A percentile compares a stretch with the other conserved stretches of the same genome.
phyloP scores from a whole-genome alignment of 495 filamentous ascomycete genomes.

The Amorphotheca resinae region DNA sequence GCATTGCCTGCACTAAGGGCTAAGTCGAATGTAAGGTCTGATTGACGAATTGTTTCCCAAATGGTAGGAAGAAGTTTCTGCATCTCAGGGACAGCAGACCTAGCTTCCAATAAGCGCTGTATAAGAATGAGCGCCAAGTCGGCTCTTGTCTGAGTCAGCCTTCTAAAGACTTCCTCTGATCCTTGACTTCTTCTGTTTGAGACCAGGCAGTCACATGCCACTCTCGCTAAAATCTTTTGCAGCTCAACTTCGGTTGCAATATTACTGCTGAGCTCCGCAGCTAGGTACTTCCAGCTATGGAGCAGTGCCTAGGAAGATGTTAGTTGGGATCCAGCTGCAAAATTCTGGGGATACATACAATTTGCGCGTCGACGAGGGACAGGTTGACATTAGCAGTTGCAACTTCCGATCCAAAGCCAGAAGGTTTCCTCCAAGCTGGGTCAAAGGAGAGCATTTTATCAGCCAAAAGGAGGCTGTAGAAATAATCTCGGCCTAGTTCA shows the following conservation, averaged over 20 bases:
- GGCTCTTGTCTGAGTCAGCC: conserved; percentile 55
- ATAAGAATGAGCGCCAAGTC: conserved; percentile 66
- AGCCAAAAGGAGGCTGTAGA: conserved; percentile 67
- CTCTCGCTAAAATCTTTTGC: conserved; percentile 49
- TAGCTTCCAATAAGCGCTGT: conserved; percentile 57
- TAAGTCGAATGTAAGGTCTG: conserved; percentile 48
- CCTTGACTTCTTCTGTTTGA: conserved; percentile 53
- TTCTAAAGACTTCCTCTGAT: conserved; percentile 59
- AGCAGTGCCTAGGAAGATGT: conserved; percentile 51
- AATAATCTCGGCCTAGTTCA: conserved; percentile 59
- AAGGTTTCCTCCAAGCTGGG: conserved; percentile 54
- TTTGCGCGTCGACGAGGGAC: conserved; percentile 81
- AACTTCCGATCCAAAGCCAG: conserved; percentile 71
- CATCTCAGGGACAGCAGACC: conserved; percentile 46
- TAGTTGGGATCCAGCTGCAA: conserved; percentile 14
- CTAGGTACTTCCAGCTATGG: conserved; percentile 78
- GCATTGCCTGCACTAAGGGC: conserved; percentile 47
- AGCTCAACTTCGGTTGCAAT: conserved; percentile 48
- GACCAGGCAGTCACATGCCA: conserved; percentile 59
- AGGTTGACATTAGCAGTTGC: conserved; percentile 78
- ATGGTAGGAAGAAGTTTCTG: conserved; percentile 47
- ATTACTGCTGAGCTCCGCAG: conserved; percentile 67
- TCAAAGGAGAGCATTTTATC: conserved; percentile 63
- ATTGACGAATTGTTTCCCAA: conserved; percentile 57
- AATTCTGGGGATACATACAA: conserved; percentile 41